These are phyloP conservation scores for Alternaria atra DNA, from an alignment of 2,329 filamentous ascomycete species.

Conservation along the genomic window DNA sequence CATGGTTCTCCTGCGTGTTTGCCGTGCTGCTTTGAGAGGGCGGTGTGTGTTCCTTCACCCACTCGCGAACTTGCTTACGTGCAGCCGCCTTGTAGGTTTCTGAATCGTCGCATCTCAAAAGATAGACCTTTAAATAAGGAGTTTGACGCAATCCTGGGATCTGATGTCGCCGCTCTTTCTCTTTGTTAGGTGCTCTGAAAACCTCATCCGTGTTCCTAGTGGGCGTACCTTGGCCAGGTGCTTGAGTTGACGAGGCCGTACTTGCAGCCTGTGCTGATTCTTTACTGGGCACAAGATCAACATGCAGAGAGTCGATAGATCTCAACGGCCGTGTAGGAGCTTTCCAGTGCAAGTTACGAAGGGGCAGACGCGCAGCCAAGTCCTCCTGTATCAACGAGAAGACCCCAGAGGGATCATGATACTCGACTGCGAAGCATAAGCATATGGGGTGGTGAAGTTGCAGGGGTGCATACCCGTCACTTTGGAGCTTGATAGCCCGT, in stretches of 20 bases:
- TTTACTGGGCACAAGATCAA: slow-evolving; percentile 77
- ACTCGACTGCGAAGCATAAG: slow-evolving; percentile 75
- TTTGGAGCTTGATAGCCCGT: slow-evolving; percentile 58
- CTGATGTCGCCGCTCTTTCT: slow-evolving; percentile 79
- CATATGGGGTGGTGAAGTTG: slow-evolving; percentile 3
- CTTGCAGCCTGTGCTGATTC: slow-evolving; percentile 52
- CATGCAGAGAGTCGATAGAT: slow-evolving; percentile 90
- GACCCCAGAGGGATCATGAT: slow-evolving; percentile 89
- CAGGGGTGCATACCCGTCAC: slow-evolving; percentile 56
- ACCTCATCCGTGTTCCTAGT: slow-evolving; percentile 40
- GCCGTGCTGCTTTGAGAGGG: slow-evolving; percentile 63
- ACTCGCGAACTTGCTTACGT: slow-evolving; percentile 83
- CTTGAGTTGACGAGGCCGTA: slow-evolving; percentile 35
- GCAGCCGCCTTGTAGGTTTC: slow-evolving; percentile 88
- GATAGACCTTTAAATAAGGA: slow-evolving; percentile 88
- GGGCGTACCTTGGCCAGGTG: slow-evolving; percentile 29
- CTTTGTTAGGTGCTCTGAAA: slow-evolving; percentile 29
- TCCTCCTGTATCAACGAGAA: slow-evolving; percentile 83
- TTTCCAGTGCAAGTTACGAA: slow-evolving; percentile 96
- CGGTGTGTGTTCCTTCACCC: slow-evolving; percentile 80
- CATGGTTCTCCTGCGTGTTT: slow-evolving; percentile 86
- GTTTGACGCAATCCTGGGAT: slow-evolving; percentile 93
- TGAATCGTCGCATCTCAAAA: slow-evolving; percentile 94
- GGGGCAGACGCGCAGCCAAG: slow-evolving; percentile 78
- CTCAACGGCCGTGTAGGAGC: slow-evolving; percentile 89